phyloP scores from a whole-genome alignment of 1,284 basidiomycete species.

The Cutaneotrichosporon spelunceum region DNA sequence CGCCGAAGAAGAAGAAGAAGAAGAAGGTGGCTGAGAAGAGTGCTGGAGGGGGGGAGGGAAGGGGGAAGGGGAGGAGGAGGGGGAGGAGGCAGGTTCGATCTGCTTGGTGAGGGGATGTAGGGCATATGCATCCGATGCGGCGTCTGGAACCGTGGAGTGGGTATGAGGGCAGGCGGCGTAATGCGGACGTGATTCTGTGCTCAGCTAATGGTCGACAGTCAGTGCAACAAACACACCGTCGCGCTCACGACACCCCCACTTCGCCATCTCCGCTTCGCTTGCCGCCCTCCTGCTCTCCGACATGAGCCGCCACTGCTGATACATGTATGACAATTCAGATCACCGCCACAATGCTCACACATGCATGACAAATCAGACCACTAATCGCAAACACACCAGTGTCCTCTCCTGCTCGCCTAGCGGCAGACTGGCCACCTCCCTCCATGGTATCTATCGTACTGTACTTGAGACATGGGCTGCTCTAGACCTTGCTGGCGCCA shows the following conservation, averaged over 20 bases:
- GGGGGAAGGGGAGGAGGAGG: not conserved
- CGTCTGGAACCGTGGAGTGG: too few species aligned
- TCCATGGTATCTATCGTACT: not conserved
- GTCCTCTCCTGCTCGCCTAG: not conserved
- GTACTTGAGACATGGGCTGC: not conserved
- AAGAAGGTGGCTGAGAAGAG: not conserved
- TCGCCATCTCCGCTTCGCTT: not conserved
- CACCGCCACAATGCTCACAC: not conserved
- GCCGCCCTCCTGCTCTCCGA: not conserved
- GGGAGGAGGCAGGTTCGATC: constrained; percentile 1
- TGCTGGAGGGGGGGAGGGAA: not conserved
- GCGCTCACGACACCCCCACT: not conserved
- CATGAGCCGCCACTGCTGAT: not conserved
- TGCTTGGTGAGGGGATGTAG: not conserved
- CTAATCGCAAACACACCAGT: not conserved
- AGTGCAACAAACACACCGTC: too few species aligned
- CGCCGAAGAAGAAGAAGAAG: constrained; percentile 4
- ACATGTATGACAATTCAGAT: not conserved
- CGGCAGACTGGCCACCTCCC: not conserved
- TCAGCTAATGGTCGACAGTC: too few species aligned
- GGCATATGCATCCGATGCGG: not conserved
- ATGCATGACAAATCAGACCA: not conserved
- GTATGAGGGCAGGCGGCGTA: too few species aligned
- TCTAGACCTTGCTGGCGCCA: not conserved
- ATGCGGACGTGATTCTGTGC: not conserved